Base-by-base conservation (phyloP, 495 filamentous ascomycete species). In the Aspergillus heteromorphus region DNA sequence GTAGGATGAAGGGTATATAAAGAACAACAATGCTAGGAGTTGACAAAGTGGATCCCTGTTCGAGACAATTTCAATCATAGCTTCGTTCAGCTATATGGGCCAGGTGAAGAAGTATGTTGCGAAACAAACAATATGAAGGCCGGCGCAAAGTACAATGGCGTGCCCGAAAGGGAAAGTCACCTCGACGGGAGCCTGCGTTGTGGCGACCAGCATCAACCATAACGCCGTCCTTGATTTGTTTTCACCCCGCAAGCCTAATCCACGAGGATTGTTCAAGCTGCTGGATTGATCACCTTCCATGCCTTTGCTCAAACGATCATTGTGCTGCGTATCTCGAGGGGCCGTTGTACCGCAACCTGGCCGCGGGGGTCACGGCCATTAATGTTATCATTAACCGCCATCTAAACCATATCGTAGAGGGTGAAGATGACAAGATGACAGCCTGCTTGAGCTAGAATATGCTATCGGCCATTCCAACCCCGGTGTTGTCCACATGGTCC, bases 51-150 rank as follows among this genome's bases (percentile, higher is more conserved):
- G 43, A 21, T 4, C 20, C 18, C 43, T 29, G 40, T 43, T 25
- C 17, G 10, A 48, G 25, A 56, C 52, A 60, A 55, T 40, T 29
- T 21, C 42, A 45, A 25, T 45, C 42, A 45, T 45, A 5, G 11
- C 9, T 16, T 45, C 14, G 19, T 45, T 25, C 20, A 6, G 25
- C 4, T 45, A 19, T 21, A 2, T 20, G 42, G n/a, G 20, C 19
- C n/a, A n/a, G n/a, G n/a, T n/a, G n/a, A n/a, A 29, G 42, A n/a
- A 29, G 21, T 27, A n/a, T 25, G n/a, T 25, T 21, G 25, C 8
- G 27, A 69, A 48, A 71, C 66, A 59, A 51, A 59, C 56, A 59
- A 59, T 59, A 48, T 31, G 20, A 36, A 42, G 41, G 16, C 45
- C 41, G 6, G 40, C 30, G 20, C 31, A 29, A 20, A 29, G 30